A percentile compares a stretch with the other conserved stretches of the same genome.
These are phyloP conservation scores for Asterochloris sp. DNA, from an alignment of 139 green algal genomes.

Conservation along the genomic window DNA sequence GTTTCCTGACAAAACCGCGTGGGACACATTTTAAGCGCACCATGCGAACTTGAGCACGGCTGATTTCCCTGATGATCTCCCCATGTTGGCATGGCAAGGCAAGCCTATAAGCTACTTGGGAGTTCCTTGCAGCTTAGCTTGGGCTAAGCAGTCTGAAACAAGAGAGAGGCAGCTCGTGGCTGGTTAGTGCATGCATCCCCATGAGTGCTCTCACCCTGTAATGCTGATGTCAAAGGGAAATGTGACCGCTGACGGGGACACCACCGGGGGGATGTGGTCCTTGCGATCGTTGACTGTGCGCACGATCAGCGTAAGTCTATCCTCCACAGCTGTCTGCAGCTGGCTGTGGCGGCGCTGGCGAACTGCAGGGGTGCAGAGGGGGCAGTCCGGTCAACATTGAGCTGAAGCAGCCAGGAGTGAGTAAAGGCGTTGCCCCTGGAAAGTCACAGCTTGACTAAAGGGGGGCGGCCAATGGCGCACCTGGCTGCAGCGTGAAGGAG, in stretches of 20 bases:
- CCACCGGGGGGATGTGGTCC: slow-evolving; percentile 88
- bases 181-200: background rate
- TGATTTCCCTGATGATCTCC: no score
- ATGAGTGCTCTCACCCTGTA: slow-evolving; percentile 14
- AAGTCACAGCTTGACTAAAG: background rate
- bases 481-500: slow-evolving; percentile 10
- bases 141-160: background rate
- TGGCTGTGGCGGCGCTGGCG: slow-evolving; percentile 27
- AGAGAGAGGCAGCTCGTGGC: background rate
- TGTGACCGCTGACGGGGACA: slow-evolving; percentile 55
- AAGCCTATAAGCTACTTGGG: no score
- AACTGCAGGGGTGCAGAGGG: slow-evolving; percentile 3
- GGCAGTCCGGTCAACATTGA: background rate
- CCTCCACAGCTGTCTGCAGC: slow-evolving; percentile 59
- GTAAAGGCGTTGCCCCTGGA: background rate
- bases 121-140: no score
- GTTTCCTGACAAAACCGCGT: no score
- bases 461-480: background rate
- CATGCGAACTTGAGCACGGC: no score
- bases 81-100: background rate
- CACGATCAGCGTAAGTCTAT: slow-evolving; percentile 48
- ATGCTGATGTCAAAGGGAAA: slow-evolving; percentile 91
- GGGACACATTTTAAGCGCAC: no score
- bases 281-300: slow-evolving; percentile 74
- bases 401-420: background rate